phyloP scores from a whole-genome alignment of 2,329 filamentous ascomycete genomes.

The Tolypocladium capitatum region DNA sequence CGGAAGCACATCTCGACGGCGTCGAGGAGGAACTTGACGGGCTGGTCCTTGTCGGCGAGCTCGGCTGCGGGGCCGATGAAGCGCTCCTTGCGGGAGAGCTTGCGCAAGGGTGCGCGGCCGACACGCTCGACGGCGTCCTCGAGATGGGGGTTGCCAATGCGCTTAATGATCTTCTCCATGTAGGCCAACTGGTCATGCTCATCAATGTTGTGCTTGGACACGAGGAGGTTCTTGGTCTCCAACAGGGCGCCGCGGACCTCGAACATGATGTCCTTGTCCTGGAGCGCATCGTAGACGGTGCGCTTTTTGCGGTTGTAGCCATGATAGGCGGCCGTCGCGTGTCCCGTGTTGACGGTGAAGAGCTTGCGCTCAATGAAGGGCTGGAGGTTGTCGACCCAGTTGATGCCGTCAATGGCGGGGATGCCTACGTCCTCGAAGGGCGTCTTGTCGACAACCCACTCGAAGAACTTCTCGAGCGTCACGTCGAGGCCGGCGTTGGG shows the following conservation, averaged over 20 bases:
- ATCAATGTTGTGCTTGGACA: constrained; percentile 71
- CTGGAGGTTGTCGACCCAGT: constrained; percentile 82
- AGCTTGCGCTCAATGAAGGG: constrained; percentile 99
- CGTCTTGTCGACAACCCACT: constrained; percentile 89
- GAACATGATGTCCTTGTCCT: constrained; percentile 64
- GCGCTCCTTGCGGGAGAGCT: constrained; percentile 87
- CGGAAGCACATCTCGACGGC: constrained; percentile 85
- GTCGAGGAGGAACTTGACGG: constrained; percentile 60
- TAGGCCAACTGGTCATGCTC: constrained; percentile 69
- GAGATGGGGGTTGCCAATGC: constrained; percentile 86
- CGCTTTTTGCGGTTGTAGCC: constrained; percentile 76
- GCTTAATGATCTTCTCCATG: constrained; percentile 79
- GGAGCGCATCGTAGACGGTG: constrained; percentile 80
- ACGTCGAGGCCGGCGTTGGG: constrained; percentile 72
- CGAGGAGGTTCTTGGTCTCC: constrained; percentile 79
- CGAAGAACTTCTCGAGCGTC: constrained; percentile 95
- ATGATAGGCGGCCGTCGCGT: constrained; percentile 92
- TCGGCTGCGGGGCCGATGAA: constrained; percentile 87
- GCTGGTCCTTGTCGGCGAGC: constrained; percentile 68
- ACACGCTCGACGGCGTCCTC: constrained; percentile 93
- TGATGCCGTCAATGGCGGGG: constrained; percentile 72
- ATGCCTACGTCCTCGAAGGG: constrained; percentile 58
- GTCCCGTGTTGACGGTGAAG: constrained; percentile 97
- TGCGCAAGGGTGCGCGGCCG: constrained; percentile 84
- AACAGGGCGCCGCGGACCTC: constrained; percentile 68